phyloP scores from a whole-genome alignment of 2,329 filamentous ascomycete genomes.

The Fusarium sp. region DNA sequence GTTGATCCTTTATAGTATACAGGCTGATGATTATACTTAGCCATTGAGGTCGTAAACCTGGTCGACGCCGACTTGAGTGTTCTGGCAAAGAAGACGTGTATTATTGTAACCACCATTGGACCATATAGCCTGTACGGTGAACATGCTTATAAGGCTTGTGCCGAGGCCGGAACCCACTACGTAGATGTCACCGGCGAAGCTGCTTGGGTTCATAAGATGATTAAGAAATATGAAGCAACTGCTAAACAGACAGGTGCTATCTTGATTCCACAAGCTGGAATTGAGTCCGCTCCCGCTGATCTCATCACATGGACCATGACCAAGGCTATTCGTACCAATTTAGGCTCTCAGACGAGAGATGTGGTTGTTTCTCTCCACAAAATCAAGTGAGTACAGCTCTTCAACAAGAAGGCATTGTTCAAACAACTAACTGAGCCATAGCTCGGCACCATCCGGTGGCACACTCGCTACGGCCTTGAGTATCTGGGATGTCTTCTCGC shows the following conservation, averaged over 20 bases:
- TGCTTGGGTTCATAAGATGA: conserved; percentile 66
- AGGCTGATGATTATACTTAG: conserved; percentile 40
- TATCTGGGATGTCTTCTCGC: conserved; percentile 61
- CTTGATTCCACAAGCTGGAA: conserved; percentile 67
- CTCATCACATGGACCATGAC: conserved; percentile 64
- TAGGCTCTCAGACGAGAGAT: conserved; percentile 60
- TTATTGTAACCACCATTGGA: conserved; percentile 67
- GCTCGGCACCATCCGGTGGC: conserved; percentile 64
- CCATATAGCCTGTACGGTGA: conserved; percentile 67
- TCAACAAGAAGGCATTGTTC: not conserved
- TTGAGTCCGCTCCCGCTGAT: conserved; percentile 71
- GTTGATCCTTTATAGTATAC: not conserved
- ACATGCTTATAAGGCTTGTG: conserved; percentile 67
- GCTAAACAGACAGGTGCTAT: conserved; percentile 64
- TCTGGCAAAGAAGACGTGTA: conserved; percentile 63
- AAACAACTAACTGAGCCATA: conserved; percentile 18
- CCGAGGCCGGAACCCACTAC: conserved; percentile 70
- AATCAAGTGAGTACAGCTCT: conserved; percentile 46
- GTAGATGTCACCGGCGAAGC: conserved; percentile 69
- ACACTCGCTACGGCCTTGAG: conserved; percentile 73
- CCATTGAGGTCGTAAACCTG: conserved; percentile 61
- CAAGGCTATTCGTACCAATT: conserved; percentile 57
- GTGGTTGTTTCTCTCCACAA: conserved; percentile 60
- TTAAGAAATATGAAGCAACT: conserved; percentile 62
- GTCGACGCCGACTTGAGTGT: conserved; percentile 54